Evolutionary conservation across 495 filamentous ascomycete genomes (phyloP).

Genomic region (Penicillium paxilli): DNA sequence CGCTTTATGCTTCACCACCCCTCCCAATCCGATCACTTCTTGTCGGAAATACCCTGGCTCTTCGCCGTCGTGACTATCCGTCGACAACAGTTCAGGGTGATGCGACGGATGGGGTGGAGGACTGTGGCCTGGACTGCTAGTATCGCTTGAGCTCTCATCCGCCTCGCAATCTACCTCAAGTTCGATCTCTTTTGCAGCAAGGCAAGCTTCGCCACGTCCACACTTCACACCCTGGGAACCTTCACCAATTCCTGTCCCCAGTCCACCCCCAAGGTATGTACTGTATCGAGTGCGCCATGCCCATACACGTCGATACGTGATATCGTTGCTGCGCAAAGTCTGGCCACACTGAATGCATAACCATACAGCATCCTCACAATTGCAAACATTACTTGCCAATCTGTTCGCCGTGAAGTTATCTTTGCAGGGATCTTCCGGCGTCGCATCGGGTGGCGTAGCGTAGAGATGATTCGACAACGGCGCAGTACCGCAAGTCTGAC

Average conservation of each 20-base stretch:
- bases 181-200: slow-evolving; percentile 70
- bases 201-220: slow-evolving; percentile 67
- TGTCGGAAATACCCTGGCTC: slow-evolving; percentile 72
- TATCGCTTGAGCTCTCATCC: slow-evolving; percentile 46
- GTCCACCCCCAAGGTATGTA: slow-evolving; percentile 67
- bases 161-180: slow-evolving; percentile 79
- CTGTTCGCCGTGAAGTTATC: slow-evolving; percentile 23
- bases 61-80: slow-evolving; percentile 40
- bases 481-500: slow-evolving; percentile 65
- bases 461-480: slow-evolving; percentile 50
- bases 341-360: slow-evolving; percentile 79
- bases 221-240: slow-evolving; percentile 85
- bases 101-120: slow-evolving; percentile 11
- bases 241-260: slow-evolving; percentile 85
- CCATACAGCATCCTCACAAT: slow-evolving; percentile 68
- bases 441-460: slow-evolving; percentile 4
- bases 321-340: slow-evolving; percentile 64
- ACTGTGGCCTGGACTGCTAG: slow-evolving; percentile 18
- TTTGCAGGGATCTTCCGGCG: background rate
- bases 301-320: slow-evolving; percentile 79
- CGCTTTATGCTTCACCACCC: slow-evolving; percentile 76
- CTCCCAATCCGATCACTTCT: slow-evolving; percentile 86
- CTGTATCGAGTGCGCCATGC: slow-evolving; percentile 85
- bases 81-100: slow-evolving; percentile 15
- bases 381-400: slow-evolving; percentile 64